phyloP scores from a whole-genome alignment of 345 rosid species.

The Turritis glabra region DNA sequence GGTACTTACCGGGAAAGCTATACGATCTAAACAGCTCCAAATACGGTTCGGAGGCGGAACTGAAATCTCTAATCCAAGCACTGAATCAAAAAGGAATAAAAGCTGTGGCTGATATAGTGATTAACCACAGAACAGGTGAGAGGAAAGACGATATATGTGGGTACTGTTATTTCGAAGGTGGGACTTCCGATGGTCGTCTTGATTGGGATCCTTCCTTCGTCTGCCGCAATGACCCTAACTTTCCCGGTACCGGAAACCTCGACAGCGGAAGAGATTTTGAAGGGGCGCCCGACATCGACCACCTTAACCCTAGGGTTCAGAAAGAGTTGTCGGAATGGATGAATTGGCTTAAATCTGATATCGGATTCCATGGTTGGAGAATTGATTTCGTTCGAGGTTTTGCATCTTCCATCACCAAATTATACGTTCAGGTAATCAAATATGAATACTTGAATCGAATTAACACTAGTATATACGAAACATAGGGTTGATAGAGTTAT shows the following conservation, averaged over 20 bases:
- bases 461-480: neutral
- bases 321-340: conserved; percentile 79
- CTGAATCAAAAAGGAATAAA: conserved; percentile 61
- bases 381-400: conserved; percentile 73
- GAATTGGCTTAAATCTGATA: conserved; percentile 81
- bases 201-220: conserved; percentile 88
- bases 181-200: conserved; percentile 69
- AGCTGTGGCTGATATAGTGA: conserved; percentile 78
- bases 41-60: conserved; percentile 59
- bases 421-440: conserved; percentile 37
- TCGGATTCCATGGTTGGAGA: conserved; percentile 80
- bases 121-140: conserved; percentile 84
- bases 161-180: conserved; percentile 79
- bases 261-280: conserved; percentile 57
- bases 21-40: conserved; percentile 74
- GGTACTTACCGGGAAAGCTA: conserved; percentile 87
- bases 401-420: conserved; percentile 57
- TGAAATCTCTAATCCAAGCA: conserved; percentile 55
- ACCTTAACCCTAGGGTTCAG: conserved; percentile 66
- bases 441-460: neutral
- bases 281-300: conserved; percentile 86
- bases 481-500: neutral
- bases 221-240: conserved; percentile 52
- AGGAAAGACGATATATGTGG: conserved; percentile 65
- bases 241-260: conserved; percentile 66